phyloP scores from a whole-genome alignment of 1,139 yeast species.

The Chernovozyma aurita region DNA sequence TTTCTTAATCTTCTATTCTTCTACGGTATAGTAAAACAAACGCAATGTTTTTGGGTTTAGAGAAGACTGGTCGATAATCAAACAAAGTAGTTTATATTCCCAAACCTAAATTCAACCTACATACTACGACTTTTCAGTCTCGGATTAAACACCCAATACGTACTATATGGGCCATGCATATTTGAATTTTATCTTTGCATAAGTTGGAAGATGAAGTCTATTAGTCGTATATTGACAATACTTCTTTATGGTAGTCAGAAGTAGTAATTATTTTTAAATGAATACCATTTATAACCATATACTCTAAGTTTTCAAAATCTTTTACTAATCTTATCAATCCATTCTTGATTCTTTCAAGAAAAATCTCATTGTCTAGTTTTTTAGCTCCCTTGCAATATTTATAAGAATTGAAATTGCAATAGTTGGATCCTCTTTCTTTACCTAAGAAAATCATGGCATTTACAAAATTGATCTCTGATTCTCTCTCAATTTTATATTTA shows the following conservation, averaged over 20 bases:
- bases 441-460: slow-evolving; percentile 3
- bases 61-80: too few species aligned
- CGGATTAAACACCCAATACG: too few species aligned
- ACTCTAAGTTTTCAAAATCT: slow-evolving; percentile 1
- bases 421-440: slow-evolving; percentile 1
- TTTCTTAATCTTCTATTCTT: too few species aligned
- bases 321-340: not conserved
- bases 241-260: slow-evolving; percentile 4
- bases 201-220: too few species aligned
- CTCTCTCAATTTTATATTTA: not conserved
- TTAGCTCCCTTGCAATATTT: slow-evolving; percentile 2
- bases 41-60: too few species aligned
- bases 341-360: not conserved
- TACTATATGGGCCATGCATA: too few species aligned
- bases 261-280: slow-evolving; percentile 3
- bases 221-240: slow-evolving; percentile 3
- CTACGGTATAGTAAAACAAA: too few species aligned
- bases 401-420: slow-evolving; percentile 1
- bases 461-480: not conserved
- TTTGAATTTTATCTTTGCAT: too few species aligned
- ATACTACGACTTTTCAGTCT: too few species aligned
- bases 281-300: slow-evolving; percentile 6
- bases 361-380: not conserved
- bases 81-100: too few species aligned
- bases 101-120: too few species aligned